Conservation (phyloP, 2,329 filamentous ascomycete genomes). For the Elsinoe australis region DNA sequence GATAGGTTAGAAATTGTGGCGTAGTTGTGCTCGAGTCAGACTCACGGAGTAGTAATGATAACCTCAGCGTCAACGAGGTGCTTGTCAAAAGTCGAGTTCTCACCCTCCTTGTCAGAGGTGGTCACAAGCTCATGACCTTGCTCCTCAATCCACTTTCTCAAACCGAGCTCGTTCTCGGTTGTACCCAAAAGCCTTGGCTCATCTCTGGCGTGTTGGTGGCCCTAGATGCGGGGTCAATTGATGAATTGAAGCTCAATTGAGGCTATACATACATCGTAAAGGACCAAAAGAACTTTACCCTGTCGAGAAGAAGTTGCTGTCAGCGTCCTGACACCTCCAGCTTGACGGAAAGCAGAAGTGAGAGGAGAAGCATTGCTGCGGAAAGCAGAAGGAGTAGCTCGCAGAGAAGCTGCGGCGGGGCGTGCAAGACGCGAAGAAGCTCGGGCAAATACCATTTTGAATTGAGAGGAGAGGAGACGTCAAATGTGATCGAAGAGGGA, state of each 20-base stretch:
- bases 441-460: slow-evolving; percentile 55
- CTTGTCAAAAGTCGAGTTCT: slow-evolving; percentile 87
- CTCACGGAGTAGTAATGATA: slow-evolving; percentile 96
- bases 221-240: slow-evolving; percentile 36
- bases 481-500: background rate
- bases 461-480: slow-evolving; percentile 1
- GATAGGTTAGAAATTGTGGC: background rate
- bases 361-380: slow-evolving; percentile 35
- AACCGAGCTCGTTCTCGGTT: slow-evolving; percentile 95
- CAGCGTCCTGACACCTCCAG: slow-evolving; percentile 53
- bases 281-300: slow-evolving; percentile 91
- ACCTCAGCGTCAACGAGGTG: slow-evolving; percentile 94
- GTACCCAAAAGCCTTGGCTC: slow-evolving; percentile 86
- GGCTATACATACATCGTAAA: slow-evolving; percentile 75
- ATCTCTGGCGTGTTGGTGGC: slow-evolving; percentile 77
- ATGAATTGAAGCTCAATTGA: slow-evolving; percentile 5
- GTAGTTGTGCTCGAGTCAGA: slow-evolving; percentile 15
- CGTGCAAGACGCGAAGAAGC: slow-evolving; percentile 52
- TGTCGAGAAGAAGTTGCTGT: slow-evolving; percentile 60
- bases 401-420: slow-evolving; percentile 47
- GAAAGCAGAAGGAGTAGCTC: slow-evolving; percentile 34
- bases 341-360: slow-evolving; percentile 31
- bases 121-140: slow-evolving; percentile 94
- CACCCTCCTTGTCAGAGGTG: slow-evolving; percentile 94
- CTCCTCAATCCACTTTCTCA: slow-evolving; percentile 95